phyloP scores from a whole-genome alignment of 75 land plant species.

The Pinus taeda region DNA sequence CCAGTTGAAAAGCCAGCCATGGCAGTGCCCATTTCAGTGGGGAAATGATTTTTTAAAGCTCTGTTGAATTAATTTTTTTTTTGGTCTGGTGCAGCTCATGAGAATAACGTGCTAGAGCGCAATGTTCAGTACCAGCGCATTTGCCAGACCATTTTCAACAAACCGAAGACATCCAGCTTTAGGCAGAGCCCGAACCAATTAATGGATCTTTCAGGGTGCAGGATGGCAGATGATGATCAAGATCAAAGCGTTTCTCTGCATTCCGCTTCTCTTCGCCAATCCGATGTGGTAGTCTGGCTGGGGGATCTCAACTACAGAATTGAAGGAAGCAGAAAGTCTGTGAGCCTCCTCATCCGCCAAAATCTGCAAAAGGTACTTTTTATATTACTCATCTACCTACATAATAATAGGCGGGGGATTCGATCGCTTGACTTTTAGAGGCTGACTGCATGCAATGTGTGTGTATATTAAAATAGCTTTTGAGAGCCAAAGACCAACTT shows the following conservation, averaged over 20 bases:
- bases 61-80: too few relatives aligned
- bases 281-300: constrained; percentile 71
- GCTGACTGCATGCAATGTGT: not conserved
- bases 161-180: constrained; percentile 3
- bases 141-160: constrained; percentile 48
- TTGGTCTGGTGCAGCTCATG: constrained; percentile 57
- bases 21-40: too few relatives aligned
- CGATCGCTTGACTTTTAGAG: too few relatives aligned
- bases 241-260: too few relatives aligned
- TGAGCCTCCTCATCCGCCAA: constrained; percentile 44
- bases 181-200: not conserved
- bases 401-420: too few relatives aligned
- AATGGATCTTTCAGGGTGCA: not conserved
- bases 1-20: too few relatives aligned
- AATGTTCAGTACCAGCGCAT: constrained; percentile 66
- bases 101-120: constrained; percentile 61
- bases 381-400: too few relatives aligned
- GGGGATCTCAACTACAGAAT: constrained; percentile 90
- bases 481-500: constrained; percentile 77
- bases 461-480: constrained; percentile 27
- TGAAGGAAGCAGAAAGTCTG: constrained; percentile 58
- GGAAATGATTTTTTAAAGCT: too few relatives aligned
- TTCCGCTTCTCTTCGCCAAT: constrained; percentile 15
- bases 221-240: too few relatives aligned
- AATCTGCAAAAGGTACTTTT: constrained; percentile 57